Evolutionary conservation across 257 asterid genomes (phyloP).

Genomic region (Primulina eburnea): DNA sequence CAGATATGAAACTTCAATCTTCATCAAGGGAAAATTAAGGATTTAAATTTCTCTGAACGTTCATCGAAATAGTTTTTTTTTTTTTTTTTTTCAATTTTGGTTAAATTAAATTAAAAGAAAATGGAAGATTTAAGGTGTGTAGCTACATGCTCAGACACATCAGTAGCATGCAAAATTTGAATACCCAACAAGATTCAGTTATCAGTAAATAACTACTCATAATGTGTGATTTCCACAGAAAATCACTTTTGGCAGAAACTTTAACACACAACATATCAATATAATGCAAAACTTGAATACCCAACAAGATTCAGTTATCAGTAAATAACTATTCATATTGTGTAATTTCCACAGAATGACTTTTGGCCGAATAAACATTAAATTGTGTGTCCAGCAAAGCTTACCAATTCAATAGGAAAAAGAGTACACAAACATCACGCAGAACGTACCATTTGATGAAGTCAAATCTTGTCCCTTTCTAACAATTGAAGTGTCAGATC

Average conservation of each 20-base stretch:
- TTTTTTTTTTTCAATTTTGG: neutral
- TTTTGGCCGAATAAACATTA: neutral
- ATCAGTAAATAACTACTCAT: no score
- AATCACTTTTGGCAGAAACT: no score
- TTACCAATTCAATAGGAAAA: constrained; percentile 17
- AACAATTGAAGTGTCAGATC: constrained; percentile 57
- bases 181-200: no score
- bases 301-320: neutral
- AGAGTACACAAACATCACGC: neutral
- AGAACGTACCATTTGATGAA: constrained; percentile 55
- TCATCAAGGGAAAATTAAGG: neutral
- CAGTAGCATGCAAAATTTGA: no score
- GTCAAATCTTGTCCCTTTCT: constrained; percentile 53
- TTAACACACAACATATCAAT: neutral
- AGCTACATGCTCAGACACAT: neutral
- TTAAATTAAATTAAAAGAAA: constrained; percentile 5
- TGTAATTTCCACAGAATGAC: neutral
- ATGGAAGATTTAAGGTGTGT: neutral
- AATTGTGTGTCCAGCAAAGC: neutral
- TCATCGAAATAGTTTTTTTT: neutral
- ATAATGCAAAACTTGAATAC: neutral
- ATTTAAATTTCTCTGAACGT: constrained; percentile 3
- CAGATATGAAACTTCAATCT: constrained; percentile 2
- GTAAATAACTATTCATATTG: neutral
- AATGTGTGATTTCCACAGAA: no score